Conservation (phyloP, 2,329 filamentous ascomycete species). For the Lanzia echinophila region DNA sequence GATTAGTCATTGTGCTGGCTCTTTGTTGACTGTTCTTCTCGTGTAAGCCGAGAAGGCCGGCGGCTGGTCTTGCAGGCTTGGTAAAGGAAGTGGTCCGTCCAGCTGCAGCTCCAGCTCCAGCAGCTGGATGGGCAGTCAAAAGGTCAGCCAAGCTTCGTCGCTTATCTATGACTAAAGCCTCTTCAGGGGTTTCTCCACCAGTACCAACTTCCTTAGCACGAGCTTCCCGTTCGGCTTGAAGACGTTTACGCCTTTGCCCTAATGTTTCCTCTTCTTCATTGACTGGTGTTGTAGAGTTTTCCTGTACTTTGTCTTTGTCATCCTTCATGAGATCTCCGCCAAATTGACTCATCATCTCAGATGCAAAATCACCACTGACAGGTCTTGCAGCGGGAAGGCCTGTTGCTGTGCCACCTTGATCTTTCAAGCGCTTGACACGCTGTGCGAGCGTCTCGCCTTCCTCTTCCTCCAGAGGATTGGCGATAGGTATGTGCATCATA, state of each 20-base stretch:
- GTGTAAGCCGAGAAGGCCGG: slow-evolving; percentile 27
- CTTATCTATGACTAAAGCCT: slow-evolving; percentile 26
- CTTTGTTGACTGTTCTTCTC: slow-evolving; percentile 22
- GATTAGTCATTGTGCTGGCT: slow-evolving; percentile 24
- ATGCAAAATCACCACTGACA: slow-evolving; percentile 59
- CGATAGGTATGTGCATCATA: slow-evolving; percentile 21
- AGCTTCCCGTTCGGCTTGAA: slow-evolving; percentile 64
- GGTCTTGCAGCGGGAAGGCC: slow-evolving; percentile 36
- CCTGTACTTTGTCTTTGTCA: slow-evolving; percentile 30
- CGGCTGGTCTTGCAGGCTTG: slow-evolving; percentile 17
- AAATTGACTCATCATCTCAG: slow-evolving; percentile 62
- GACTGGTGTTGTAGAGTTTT: slow-evolving; percentile 27
- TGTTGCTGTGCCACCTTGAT: slow-evolving; percentile 36
- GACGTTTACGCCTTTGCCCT: slow-evolving; percentile 65
- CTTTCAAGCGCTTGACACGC: slow-evolving; percentile 57
- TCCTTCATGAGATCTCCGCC: slow-evolving; percentile 36
- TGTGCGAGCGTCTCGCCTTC: slow-evolving; percentile 63
- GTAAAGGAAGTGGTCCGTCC: slow-evolving; percentile 12
- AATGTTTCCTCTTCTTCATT: slow-evolving; percentile 68
- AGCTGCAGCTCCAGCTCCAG: slow-evolving; percentile 16
- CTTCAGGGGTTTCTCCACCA: slow-evolving; percentile 4
- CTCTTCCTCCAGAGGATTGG: slow-evolving; percentile 29
- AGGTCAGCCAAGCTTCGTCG: slow-evolving; percentile 37
- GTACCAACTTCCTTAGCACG: slow-evolving; percentile 47
- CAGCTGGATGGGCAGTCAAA: slow-evolving; percentile 46